Conservation (phyloP, 108 stramenopile genomes). For the Epithemia pelagica region DNA sequence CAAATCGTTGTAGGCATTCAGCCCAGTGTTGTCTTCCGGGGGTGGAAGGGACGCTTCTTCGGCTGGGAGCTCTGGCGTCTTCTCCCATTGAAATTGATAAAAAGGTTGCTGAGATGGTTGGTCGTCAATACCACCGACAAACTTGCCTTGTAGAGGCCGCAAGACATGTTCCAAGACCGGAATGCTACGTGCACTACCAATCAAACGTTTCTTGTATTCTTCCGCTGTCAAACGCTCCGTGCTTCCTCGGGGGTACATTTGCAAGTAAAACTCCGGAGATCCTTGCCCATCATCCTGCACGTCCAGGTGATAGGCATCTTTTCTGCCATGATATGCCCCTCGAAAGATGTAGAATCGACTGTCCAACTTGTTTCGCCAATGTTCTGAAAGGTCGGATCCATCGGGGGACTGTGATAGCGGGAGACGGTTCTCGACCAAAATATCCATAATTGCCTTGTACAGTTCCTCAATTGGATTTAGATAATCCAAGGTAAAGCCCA, state of each 20-base stretch:
- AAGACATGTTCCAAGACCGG: constrained; percentile 19
- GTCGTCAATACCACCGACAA: too few species aligned
- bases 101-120: too few species aligned
- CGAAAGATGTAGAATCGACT: constrained; percentile 4
- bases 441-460: not conserved
- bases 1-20: too few species aligned
- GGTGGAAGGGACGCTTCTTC: too few species aligned
- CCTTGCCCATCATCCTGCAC: not conserved
- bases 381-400: not conserved
- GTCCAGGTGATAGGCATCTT: not conserved
- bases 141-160: constrained; percentile 7
- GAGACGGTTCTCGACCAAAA: not conserved
- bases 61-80: too few species aligned
- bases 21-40: too few species aligned
- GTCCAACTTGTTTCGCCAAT: not conserved
- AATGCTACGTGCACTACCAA: constrained; percentile 24
- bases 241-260: constrained; percentile 10
- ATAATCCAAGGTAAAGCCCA: constrained; percentile 31
- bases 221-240: not conserved
- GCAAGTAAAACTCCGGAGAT: constrained; percentile 1
- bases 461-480: constrained; percentile 4
- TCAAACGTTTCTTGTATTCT: constrained; percentile 19
- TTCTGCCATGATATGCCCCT: constrained; percentile 8
- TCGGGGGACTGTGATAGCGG: not conserved
- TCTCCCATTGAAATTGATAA: too few species aligned